Base-by-base conservation (phyloP, 1,284 basidiomycete genomes). In the Hortiboletus rubellus region DNA sequence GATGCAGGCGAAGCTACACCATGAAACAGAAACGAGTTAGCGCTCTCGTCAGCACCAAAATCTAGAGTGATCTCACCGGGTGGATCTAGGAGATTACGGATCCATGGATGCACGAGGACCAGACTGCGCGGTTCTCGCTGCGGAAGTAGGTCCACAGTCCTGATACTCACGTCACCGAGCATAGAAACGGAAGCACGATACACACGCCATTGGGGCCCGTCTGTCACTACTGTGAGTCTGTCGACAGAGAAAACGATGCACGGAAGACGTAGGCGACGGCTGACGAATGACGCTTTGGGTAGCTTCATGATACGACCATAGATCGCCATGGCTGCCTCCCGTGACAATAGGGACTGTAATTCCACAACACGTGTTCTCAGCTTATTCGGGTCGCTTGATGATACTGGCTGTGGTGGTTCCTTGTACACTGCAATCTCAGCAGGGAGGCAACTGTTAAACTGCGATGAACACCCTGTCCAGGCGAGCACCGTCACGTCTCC, bases 391-490 rank as follows among this genome's bases (percentile, higher is more conserved):
- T 41, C 36, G 24, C 55, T 50, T 10, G 40, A 9, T 38, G 40
- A 41, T 18, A 43, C 17, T 22, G 10, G 40, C n/a, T 37, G 10
- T 33, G 54, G 40, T 4, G 54, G 37, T 14, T 43, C 11, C 18
- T 40, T 22, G 34, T 63, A 61, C 46, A 62, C 51, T 3, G 31
- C 3, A 17, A 60, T 61, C 17, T 49, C 40, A 9, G 40, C 58
- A 24, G 62, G 60, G 15, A 63, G 40, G 18, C 60, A 64, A n/a
- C 34, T 62, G n/a, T 64, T 61, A 27, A 61, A 64, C 8, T 9
- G n/a, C 3, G 59, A 61, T 22, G 60, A 40, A 17, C 24, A 27
- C n/a, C 60, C 59, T 7, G 41, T 41, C 60, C 60, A 61, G 36
- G 46, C 47, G 27, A 61, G 50, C 3, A 55, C 58, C 3, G 42